Conservation (phyloP, 2,329 filamentous ascomycete genomes). For the Talaromyces sp. region DNA sequence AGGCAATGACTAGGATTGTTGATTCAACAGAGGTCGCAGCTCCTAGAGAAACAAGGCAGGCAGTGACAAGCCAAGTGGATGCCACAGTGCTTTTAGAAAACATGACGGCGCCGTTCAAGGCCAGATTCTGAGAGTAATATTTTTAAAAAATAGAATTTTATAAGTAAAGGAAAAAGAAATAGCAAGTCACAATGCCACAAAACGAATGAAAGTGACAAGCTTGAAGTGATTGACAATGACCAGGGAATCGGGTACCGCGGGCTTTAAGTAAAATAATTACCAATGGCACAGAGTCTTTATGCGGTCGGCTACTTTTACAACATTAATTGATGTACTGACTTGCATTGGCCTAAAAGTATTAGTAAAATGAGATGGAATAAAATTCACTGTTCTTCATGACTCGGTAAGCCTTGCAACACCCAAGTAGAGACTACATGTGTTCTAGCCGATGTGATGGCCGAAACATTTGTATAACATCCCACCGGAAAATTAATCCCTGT, state of each 20-base stretch:
- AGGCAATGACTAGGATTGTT: constrained; percentile 54
- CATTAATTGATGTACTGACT: background rate
- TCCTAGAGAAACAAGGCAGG: constrained; percentile 11
- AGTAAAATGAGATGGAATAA: background rate
- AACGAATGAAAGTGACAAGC: background rate
- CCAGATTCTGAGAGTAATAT: background rate
- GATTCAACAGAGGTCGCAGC: constrained; percentile 15
- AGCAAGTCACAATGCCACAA: background rate
- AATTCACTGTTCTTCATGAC: too few relatives aligned
- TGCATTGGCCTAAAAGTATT: background rate
- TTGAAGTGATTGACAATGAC: background rate
- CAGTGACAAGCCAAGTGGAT: constrained; percentile 16
- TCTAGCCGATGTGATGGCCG: background rate
- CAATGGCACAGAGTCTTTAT: background rate
- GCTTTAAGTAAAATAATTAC: background rate
- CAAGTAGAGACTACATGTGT: background rate
- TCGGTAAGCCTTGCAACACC: background rate
- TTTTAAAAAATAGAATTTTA: background rate
- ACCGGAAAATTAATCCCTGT: background rate
- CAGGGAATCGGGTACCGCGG: background rate
- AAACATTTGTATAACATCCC: background rate
- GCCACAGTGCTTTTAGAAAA: constrained; percentile 3
- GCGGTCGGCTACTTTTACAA: background rate
- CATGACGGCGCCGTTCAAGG: background rate
- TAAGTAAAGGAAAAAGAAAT: background rate